A percentile compares a stretch with the other conserved stretches of the same genome.
Conservation (phyloP, 768 basidiomycete species). For the Cubamyces sp. region DNA sequence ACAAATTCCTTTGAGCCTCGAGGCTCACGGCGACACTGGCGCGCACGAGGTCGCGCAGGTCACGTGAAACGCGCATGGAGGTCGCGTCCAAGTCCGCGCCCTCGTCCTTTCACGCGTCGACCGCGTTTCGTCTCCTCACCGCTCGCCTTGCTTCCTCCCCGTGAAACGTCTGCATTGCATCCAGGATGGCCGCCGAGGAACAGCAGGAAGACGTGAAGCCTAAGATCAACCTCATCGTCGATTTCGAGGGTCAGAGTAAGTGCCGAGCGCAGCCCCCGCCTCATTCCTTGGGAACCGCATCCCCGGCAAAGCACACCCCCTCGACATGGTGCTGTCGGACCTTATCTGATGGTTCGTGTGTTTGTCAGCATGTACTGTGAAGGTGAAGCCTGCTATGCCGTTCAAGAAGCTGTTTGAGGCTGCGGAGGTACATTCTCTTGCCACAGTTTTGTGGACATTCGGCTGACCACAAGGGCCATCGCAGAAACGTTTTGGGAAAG, state of each 20-base stretch:
- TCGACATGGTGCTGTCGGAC: background rate
- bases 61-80: background rate
- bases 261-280: constrained; percentile 5
- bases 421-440: constrained; percentile 54
- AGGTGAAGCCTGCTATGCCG: constrained; percentile 65
- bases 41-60: background rate
- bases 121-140: constrained; percentile 8
- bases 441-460: background rate
- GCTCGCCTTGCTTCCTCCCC: background rate
- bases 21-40: background rate
- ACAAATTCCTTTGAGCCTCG: too few species aligned
- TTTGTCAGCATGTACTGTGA: constrained; percentile 60
- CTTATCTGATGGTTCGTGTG: constrained; percentile 3
- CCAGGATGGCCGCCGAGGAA: constrained; percentile 15
- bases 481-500: constrained; percentile 63
- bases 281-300: constrained; percentile 5
- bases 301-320: background rate
- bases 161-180: background rate
- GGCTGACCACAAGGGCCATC: background rate
- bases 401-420: constrained; percentile 71
- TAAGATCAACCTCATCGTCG: constrained; percentile 65
- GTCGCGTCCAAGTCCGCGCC: constrained; percentile 1
- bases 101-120: constrained; percentile 5
- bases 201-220: constrained; percentile 63
- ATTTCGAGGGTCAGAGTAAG: constrained; percentile 59